A percentile compares a stretch with the other conserved stretches of the same genome.
phyloP scores from a whole-genome alignment of 208 protist genomes.

The Chromosphaera perkinsii region DNA sequence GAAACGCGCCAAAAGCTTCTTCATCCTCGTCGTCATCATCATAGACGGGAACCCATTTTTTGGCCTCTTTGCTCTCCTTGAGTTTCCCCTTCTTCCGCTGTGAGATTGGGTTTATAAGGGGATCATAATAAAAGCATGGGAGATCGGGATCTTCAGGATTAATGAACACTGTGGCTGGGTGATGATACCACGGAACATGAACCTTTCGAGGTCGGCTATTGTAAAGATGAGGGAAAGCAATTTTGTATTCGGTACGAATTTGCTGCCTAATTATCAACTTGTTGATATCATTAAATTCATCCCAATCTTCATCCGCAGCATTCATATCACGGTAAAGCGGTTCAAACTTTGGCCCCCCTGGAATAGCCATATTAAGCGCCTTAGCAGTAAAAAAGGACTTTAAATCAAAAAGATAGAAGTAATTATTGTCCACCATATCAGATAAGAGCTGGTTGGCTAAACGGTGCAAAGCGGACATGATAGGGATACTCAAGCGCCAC shows the following conservation, averaged over 20 bases:
- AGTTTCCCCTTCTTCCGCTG: slow-evolving; percentile 3
- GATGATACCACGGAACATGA: slow-evolving; percentile 51
- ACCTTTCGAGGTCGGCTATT: slow-evolving; percentile 89
- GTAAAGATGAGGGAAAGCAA: slow-evolving; percentile 99
- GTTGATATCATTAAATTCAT: slow-evolving; percentile 99
- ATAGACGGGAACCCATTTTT: slow-evolving; percentile 23
- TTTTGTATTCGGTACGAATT: slow-evolving; percentile 97
- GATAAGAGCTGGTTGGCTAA: slow-evolving; percentile 75
- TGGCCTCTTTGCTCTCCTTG: neutral
- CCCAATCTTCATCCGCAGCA: slow-evolving; percentile 92
- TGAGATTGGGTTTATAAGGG: slow-evolving; percentile 94
- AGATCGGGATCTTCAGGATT: slow-evolving; percentile 84
- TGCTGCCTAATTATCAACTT: slow-evolving; percentile 97
- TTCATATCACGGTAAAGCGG: slow-evolving; percentile 82
- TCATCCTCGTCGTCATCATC: neutral
- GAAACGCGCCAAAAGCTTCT: slow-evolving; percentile 36
- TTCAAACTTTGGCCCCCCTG: slow-evolving; percentile 97
- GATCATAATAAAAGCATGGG: slow-evolving; percentile 97
- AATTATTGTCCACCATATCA: slow-evolving; percentile 91
- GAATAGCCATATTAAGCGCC: slow-evolving; percentile 97
- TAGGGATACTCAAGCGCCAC: slow-evolving; percentile 89
- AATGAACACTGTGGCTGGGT: slow-evolving; percentile 82
- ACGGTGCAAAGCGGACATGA: slow-evolving; percentile 88
- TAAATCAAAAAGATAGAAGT: slow-evolving; percentile 98
- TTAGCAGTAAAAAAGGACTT: slow-evolving; percentile 98